Evolutionary conservation across 2,329 filamentous ascomycete species (phyloP).

Genomic region (Colletotrichum salicis): DNA sequence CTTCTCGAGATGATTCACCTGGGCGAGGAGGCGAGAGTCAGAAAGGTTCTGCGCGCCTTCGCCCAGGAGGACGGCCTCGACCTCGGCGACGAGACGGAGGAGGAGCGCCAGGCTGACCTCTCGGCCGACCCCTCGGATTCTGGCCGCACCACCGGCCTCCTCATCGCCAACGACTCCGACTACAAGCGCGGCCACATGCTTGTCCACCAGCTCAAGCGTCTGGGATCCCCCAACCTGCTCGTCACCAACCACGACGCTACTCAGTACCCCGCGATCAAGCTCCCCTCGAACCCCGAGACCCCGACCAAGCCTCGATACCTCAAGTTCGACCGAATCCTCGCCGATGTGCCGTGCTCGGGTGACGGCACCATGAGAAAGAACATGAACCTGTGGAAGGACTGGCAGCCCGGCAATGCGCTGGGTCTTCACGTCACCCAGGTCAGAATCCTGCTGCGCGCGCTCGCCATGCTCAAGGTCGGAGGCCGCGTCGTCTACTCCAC

Average conservation of each 20-base stretch:
- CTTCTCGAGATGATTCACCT: constrained; percentile 92
- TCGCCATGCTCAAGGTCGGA: constrained; percentile 96
- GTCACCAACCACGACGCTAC: constrained; percentile 99
- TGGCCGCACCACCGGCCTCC: constrained; percentile 87
- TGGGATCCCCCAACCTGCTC: constrained; percentile 95
- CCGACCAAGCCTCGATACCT: constrained; percentile 75
- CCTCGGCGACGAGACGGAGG: constrained; percentile 58
- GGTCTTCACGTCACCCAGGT: constrained; percentile 89
- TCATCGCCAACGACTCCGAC: constrained; percentile 96
- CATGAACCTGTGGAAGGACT: constrained; percentile 92
- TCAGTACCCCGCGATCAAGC: constrained; percentile 89
- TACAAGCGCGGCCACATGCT: constrained; percentile 98
- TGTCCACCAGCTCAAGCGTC: constrained; percentile 95
- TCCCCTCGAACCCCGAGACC: constrained; percentile 70
- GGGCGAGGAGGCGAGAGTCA: constrained; percentile 89
- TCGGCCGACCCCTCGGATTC: constrained; percentile 74
- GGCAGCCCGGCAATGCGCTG: constrained; percentile 87
- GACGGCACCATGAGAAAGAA: constrained; percentile 97
- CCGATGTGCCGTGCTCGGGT: constrained; percentile 96
- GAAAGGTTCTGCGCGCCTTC: constrained; percentile 73
- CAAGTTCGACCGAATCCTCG: constrained; percentile 96
- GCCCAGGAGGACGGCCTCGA: constrained; percentile 70
- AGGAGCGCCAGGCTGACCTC: constrained; percentile 62
- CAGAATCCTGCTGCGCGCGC: constrained; percentile 87
- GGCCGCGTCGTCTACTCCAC: constrained; percentile 97